Evolutionary conservation across 495 filamentous ascomycete species (phyloP).

Genomic region (Paragyromitra xinjiangensis): DNA sequence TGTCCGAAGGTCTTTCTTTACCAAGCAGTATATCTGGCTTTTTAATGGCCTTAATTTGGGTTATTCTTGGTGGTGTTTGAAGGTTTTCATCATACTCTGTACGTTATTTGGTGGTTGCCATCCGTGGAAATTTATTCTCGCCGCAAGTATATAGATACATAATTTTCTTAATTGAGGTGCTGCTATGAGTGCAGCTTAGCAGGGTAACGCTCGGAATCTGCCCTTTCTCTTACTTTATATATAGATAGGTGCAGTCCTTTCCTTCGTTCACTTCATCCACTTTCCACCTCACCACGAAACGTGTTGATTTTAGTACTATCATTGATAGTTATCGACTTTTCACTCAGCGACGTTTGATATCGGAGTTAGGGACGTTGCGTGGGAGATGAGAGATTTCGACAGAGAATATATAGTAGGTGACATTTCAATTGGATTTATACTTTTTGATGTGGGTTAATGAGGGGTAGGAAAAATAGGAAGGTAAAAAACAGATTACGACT

Average conservation of each 20-base stretch:
- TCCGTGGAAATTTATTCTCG: too few species aligned
- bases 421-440: background rate
- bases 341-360: background rate
- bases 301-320: background rate
- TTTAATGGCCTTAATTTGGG: too few species aligned
- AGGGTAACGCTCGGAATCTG: too few species aligned
- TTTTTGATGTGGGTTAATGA: background rate
- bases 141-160: too few species aligned
- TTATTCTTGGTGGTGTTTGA: too few species aligned
- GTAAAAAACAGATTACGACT: background rate
- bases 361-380: background rate
- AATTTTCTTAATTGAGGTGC: too few species aligned
- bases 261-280: background rate
- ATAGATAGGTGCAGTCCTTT: background rate
- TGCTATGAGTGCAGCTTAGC: too few species aligned
- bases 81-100: too few species aligned
- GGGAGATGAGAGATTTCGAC: background rate
- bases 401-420: background rate
- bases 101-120: too few species aligned
- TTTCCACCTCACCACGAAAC: background rate
- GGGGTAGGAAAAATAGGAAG: background rate
- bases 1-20: too few species aligned
- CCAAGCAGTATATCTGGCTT: too few species aligned
- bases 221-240: too few species aligned
- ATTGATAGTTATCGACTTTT: background rate